phyloP scores from a whole-genome alignment of 2,329 filamentous ascomycete genomes.

The Neurospora sp. region DNA sequence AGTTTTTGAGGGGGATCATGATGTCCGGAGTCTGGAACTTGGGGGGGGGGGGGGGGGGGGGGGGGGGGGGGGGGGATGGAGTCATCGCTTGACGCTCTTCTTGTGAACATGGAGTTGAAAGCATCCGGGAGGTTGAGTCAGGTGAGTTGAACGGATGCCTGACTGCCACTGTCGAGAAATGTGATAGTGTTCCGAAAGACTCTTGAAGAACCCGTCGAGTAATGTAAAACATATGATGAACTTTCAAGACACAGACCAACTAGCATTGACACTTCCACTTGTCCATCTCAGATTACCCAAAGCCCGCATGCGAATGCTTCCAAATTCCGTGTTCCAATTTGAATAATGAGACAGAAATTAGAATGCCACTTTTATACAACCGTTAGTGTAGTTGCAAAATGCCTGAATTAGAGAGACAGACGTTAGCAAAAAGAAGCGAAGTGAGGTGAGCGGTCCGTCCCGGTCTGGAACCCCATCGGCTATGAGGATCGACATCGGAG shows the following conservation, averaged over 20 bases:
- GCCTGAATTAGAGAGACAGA: background rate
- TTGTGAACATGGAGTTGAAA: no score
- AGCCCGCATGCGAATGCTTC: background rate
- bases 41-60: no score
- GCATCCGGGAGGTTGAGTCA: no score
- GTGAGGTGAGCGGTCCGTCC: background rate
- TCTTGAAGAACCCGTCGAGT: background rate
- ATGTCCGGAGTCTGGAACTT: no score
- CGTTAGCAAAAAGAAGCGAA: background rate
- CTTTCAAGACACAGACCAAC: background rate
- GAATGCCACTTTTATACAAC: background rate
- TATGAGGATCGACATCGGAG: background rate
- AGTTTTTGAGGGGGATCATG: no score
- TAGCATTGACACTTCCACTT: background rate
- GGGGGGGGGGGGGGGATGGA: no score
- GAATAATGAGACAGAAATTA: background rate
- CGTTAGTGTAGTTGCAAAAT: background rate
- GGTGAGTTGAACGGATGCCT: no score
- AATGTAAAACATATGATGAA: background rate
- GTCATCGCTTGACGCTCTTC: no score
- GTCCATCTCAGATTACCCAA: background rate
- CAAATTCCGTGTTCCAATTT: background rate
- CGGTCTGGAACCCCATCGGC: background rate
- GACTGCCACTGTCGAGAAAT: no score
- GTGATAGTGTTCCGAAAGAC: no score